Evolutionary conservation across 768 basidiomycete species (phyloP).

Genomic region (Russula emetica): DNA sequence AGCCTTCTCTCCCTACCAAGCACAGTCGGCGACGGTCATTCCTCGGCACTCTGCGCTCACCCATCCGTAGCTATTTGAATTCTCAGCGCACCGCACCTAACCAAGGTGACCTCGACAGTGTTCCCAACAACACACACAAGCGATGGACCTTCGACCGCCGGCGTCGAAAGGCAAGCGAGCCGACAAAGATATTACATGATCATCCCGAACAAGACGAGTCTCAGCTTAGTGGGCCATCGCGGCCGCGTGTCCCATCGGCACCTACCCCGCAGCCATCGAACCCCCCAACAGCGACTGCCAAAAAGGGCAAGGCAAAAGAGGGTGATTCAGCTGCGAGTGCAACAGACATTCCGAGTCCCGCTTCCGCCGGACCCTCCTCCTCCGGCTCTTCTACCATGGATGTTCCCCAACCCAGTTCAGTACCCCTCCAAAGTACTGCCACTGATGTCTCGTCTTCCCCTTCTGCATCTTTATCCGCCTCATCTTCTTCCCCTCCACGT

Average conservation of each 20-base stretch:
- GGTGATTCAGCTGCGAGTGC: background rate
- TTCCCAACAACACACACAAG: conserved; percentile 9
- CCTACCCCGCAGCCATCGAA: background rate
- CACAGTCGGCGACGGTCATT: conserved; percentile 14
- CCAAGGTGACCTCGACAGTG: background rate
- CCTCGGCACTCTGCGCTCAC: conserved; percentile 19
- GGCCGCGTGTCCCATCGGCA: background rate
- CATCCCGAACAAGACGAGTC: conserved; percentile 4
- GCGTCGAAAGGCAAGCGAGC: conserved; percentile 14
- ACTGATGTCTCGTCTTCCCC: conserved; percentile 9
- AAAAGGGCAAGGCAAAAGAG: conserved; percentile 19
- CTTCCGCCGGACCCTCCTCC: conserved; percentile 6
- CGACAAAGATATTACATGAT: background rate
- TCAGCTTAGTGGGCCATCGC: conserved; percentile 5
- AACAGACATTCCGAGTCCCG: background rate
- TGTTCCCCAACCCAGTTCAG: background rate
- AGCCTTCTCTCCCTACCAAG: conserved; percentile 12
- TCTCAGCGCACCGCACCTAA: background rate
- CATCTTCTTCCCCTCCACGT: conserved; percentile 18
- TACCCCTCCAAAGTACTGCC: conserved; percentile 7
- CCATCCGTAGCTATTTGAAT: background rate
- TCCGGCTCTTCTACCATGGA: conserved; percentile 13
- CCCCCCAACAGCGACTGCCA: background rate
- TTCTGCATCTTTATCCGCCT: background rate
- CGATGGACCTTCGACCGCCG: conserved; percentile 19